Evolutionary conservation across 2,329 filamentous ascomycete species (phyloP), one percentile per base, ranked within the genome.

Genomic region (Talaromyces sp.): DNA sequence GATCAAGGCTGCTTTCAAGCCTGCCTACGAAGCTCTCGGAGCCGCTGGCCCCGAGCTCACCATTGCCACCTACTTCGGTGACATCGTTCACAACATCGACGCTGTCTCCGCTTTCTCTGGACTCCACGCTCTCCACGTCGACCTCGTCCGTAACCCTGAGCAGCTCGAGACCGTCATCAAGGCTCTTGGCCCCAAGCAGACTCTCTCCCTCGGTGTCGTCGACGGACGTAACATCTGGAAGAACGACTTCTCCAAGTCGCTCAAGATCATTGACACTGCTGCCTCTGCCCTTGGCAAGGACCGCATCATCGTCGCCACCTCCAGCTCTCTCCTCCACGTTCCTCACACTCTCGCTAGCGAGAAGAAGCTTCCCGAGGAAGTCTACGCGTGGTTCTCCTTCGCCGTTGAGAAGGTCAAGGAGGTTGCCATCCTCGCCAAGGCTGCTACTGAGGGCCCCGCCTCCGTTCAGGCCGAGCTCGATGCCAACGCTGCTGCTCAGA

Each of bases 161-260:
- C 95, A 99, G 86, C 90, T 99, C 70, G 89, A 95, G 68, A 88
- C 90, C 71, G 92, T 99, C 75, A 81, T 92, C 73, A 85, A 84
- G 76, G 89, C 93, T 75, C 88, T 99, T 70, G 93, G 92, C 79
- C 82, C 92, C 79, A 92, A 93, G 80, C 96, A 97, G 79, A 82
- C 93, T 73, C 89, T 99, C 71, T 99, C 95, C 71, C 91, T 89
- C 70, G 95, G 95, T 92, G 91, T 99, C 74, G 95, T 99, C 72
- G 93, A 99, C 75, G 95, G 95, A 76, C 93, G 95, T 77, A 99
- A 99, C 88, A 98, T 99, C 86, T 99, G 95, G 95, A 99, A 99
- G 91, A 97, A 93, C 83, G 96, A 98, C 89, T 91, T 97, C 85
- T 91, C 96, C 88, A 88, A 88, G 75, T 93, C 95, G 76, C 96